phyloP scores from a whole-genome alignment of 2,329 filamentous ascomycete species.

The Ascochyta viciae-villosae region DNA sequence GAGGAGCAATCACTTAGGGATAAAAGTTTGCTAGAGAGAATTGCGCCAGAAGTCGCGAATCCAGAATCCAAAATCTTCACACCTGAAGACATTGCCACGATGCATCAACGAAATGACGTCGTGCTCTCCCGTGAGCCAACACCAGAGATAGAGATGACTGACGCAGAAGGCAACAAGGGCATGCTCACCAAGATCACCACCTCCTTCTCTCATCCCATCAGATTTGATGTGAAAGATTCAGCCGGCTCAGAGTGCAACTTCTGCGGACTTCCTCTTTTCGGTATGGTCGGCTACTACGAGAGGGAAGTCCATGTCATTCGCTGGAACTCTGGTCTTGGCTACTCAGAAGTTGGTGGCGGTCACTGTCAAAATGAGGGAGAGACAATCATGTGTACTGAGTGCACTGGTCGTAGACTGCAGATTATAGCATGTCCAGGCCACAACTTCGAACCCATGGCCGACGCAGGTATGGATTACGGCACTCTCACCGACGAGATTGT shows the following conservation, averaged over 20 bases:
- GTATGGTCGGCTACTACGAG: constrained; percentile 50
- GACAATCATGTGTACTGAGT: constrained; percentile 37
- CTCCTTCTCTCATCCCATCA: constrained; percentile 52
- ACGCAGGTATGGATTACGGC: constrained; percentile 4
- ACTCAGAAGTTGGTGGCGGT: constrained; percentile 50
- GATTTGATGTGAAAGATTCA: constrained; percentile 30
- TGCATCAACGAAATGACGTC: constrained; percentile 13
- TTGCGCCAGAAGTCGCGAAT: constrained; percentile 10
- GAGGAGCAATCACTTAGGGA: constrained; percentile 16
- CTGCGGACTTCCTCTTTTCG: constrained; percentile 51
- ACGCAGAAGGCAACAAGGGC: constrained; percentile 35
- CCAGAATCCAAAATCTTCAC: constrained; percentile 18
- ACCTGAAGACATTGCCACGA: constrained; percentile 23
- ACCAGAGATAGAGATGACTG: constrained; percentile 36
- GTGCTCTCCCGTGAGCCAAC: constrained; percentile 24
- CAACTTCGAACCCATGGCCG: constrained; percentile 11
- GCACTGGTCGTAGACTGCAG: constrained; percentile 31
- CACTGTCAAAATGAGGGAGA: constrained; percentile 37
- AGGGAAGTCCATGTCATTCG: constrained; percentile 45
- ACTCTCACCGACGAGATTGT: constrained; percentile 20
- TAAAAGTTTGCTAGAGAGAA: background rate
- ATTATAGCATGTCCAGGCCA: constrained; percentile 32
- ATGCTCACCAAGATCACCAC: constrained; percentile 45
- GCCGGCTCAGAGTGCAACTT: constrained; percentile 48
- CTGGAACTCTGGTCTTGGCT: constrained; percentile 45